Conservation (phyloP, 352 stramenopile genomes). For the Globisporangium canariense region DNA sequence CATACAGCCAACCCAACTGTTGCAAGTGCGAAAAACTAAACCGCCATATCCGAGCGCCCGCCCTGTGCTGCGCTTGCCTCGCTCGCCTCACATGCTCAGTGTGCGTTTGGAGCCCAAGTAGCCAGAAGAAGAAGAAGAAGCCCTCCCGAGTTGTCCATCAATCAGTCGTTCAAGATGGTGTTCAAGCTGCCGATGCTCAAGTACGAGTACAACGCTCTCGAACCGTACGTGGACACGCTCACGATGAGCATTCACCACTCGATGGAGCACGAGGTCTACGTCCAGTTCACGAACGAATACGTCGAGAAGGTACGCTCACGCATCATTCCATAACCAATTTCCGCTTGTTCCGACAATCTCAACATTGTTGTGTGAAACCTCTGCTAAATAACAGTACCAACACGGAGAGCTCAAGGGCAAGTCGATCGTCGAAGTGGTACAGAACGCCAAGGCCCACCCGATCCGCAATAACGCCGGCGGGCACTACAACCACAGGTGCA, state of each 20-base stretch:
- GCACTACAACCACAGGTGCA: slow-evolving; percentile 28
- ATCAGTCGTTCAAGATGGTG: slow-evolving; percentile 17
- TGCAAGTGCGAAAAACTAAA: background rate
- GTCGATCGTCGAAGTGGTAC: slow-evolving; percentile 26
- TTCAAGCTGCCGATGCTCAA: slow-evolving; percentile 43
- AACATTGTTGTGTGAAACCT: background rate
- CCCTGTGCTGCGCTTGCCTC: background rate
- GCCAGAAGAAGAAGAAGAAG: background rate
- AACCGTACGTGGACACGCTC: slow-evolving; percentile 48
- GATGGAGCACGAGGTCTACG: slow-evolving; percentile 45
- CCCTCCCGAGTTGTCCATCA: too few species aligned
- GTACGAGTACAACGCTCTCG: slow-evolving; percentile 52
- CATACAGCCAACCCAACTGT: too few species aligned
- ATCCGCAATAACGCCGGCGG: slow-evolving; percentile 30
- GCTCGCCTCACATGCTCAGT: background rate
- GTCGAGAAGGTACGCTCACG: slow-evolving; percentile 33
- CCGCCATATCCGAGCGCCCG: background rate
- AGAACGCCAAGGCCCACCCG: slow-evolving; percentile 25
- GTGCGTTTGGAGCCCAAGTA: background rate
- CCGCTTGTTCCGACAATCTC: background rate
- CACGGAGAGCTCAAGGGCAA: slow-evolving; percentile 34
- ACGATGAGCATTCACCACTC: slow-evolving; percentile 59
- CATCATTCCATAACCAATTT: background rate
- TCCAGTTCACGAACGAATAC: slow-evolving; percentile 34
- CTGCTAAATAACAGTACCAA: slow-evolving; percentile 18